phyloP scores from a whole-genome alignment of 768 basidiomycete genomes.

The Suillus discolor region DNA sequence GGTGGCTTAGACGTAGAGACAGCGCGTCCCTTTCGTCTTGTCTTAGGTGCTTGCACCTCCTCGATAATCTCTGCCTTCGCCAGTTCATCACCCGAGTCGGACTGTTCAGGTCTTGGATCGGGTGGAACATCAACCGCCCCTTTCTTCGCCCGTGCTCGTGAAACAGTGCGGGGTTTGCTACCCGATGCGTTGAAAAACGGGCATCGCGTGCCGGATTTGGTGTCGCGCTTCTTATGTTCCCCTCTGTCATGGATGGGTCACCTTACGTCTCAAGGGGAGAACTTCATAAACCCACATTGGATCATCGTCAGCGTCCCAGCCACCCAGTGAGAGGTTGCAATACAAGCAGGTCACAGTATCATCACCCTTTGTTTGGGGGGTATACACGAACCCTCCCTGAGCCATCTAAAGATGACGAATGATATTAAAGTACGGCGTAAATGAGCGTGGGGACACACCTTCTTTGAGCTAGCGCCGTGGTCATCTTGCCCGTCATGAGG shows the following conservation, averaged over 20 bases:
- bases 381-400: slow-evolving; percentile 84
- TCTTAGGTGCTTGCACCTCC: slow-evolving; percentile 12
- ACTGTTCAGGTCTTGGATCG: not conserved
- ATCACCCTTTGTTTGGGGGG: slow-evolving; percentile 65
- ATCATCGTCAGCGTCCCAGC: slow-evolving; percentile 88
- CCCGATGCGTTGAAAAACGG: slow-evolving; percentile 42
- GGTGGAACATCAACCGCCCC: not conserved
- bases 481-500: slow-evolving; percentile 62
- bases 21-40: slow-evolving; percentile 11
- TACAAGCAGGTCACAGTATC: slow-evolving; percentile 88
- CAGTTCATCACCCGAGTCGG: slow-evolving; percentile 28
- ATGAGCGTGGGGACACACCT: slow-evolving; percentile 41
- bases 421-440: not conserved
- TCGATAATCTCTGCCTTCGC: slow-evolving; percentile 16
- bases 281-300: slow-evolving; percentile 67
- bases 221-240: slow-evolving; percentile 72
- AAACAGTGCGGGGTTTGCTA: slow-evolving; percentile 26
- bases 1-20: not conserved
- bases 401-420: slow-evolving; percentile 63
- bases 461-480: slow-evolving; percentile 72
- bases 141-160: slow-evolving; percentile 13
- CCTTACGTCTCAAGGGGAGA: slow-evolving; percentile 5
- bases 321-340: slow-evolving; percentile 76
- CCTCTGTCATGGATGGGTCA: slow-evolving; percentile 44
- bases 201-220: slow-evolving; percentile 46